Percentiles rank a stretch among this genome's conserved stretches.
Evolutionary conservation across 768 basidiomycete genomes (phyloP).

Genomic region (Sporobolomyces roseus): DNA sequence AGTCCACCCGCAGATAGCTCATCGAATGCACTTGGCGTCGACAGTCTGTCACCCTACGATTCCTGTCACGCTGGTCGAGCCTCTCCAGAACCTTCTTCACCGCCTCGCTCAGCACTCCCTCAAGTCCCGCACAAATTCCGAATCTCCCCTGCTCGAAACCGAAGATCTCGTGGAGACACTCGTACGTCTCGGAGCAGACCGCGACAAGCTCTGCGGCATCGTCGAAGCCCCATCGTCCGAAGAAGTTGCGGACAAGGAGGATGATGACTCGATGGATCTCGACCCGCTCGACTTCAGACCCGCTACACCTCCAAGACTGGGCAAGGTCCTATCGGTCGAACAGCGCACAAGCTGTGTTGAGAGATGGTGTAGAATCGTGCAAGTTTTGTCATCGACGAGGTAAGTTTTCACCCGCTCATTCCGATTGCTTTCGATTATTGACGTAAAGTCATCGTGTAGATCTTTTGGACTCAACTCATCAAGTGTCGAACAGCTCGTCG

Average conservation of each 20-base stretch:
- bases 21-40: too few species aligned
- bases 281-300: neutral
- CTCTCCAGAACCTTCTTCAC: neutral
- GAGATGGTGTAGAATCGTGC: slow-evolving; percentile 19
- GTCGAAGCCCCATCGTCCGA: too few species aligned
- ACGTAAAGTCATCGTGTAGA: too few species aligned
- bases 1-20: neutral
- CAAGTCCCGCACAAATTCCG: too few species aligned
- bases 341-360: neutral
- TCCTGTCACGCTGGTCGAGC: neutral
- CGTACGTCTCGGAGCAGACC: slow-evolving; percentile 3
- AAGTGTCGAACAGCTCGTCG: neutral
- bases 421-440: too few species aligned
- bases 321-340: neutral
- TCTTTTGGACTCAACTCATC: neutral
- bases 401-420: neutral
- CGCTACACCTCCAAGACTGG: neutral
- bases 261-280: neutral
- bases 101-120: too few species aligned
- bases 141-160: neutral
- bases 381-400: neutral
- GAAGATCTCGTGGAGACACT: neutral
- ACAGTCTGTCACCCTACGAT: slow-evolving; percentile 22
- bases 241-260: neutral
- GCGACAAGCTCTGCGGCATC: neutral